Evolutionary conservation across 192 early-diverging fungal genomes (phyloP), one percentile per base, ranked within the genome.

Genomic region (Gryganskiella cystojenkinii): DNA sequence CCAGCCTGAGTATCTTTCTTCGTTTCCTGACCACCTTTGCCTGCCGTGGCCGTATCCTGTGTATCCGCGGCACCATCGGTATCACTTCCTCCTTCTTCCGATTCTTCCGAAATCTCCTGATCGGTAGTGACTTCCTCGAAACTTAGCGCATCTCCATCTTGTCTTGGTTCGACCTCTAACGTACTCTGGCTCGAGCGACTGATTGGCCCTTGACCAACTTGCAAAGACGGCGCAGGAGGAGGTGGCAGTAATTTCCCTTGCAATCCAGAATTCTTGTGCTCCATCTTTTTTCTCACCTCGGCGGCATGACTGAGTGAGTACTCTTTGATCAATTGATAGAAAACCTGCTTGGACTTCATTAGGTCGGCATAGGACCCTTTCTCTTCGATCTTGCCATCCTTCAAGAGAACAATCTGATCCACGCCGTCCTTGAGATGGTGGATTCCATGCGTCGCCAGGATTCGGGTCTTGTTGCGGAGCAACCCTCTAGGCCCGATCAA

Each of bases 401-500:
- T 64, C 17, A 90, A 55, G 0, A 81, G 59, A 3, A 90, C 71
- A 40, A 90, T 78, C 46, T 80, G 67, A 40, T 90, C 85, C 19
- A 83, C 69, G 1, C 13, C 13, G 37, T 73, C 53, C 0, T 76
- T 57, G 5, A 87, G 73, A 51, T 83, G 73, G 35, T 86, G 83
- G 25, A 86, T 80, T 27, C 78, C 80, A 44, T 83, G 84, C 0
- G 88, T 86, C 3, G 84, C 81, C 27, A 95, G 78, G 35, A 95
- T 67, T 15, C 93, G 83, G 0, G 94, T 92, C 65, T 89, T 91
- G 25, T n/a, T n/a, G 2, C 20, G 15, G 13, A 75, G 64, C 13
- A 67, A 9, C 4, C 72, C 72, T 17, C 20, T 31, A n/a, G 72
- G 64, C 6, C 72, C 72, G 6, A 75, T 24, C 11, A 75, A 34